Evolutionary conservation across 768 basidiomycete genomes (phyloP), one percentile per base, ranked within the genome.

Genomic region (Tubosaeta brunneosetosa): DNA sequence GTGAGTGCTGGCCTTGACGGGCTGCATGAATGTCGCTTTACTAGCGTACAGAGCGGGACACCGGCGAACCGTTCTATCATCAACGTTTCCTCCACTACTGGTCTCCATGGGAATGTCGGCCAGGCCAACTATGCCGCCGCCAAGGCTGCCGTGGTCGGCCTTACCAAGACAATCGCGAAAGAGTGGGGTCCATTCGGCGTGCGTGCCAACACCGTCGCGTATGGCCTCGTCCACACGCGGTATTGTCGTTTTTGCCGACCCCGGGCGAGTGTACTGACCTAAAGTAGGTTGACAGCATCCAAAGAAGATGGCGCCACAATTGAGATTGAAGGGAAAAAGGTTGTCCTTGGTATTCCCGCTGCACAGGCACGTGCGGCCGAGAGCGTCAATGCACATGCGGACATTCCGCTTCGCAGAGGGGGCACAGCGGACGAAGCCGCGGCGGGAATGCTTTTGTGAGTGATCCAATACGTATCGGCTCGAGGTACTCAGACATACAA

Each of bases 181-280:
- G 91, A 93, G 65, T 93, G 90, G 90, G 91, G 91, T 29, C 69
- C 75, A 4, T 91, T 85, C 69, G 85, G 84, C 58, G 88, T 91
- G 19, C 86, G 90, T 46, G 86, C 86, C 26, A 91, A 93, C 72
- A 85, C 85, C 3, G 71, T 93, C 40, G 89, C 89, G 4, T 91
- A 81, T 59, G 88, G 90, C 25, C 73, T 83, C 42, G 82, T 93
- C 43, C 81, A 86, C 60, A 93, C 91, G 2, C 75, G 91, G 83
- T 87, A 54, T 52, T 67, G 49, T 36, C 9, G 32, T 40, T 37
- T 29, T 9, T 4, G 19, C 1, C 22, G 17, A 16, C 5, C 16
- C n/a, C 2, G 22, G 16, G 12, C 14, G 44, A 31, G 32, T 36
- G 11, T 53, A 31, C 45, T 63, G n/a, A 62, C 27, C 6, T 14